These are phyloP conservation scores for Cladophialophora yegresii DNA, from an alignment of 2,329 filamentous ascomycete species.

Conservation along the genomic window DNA sequence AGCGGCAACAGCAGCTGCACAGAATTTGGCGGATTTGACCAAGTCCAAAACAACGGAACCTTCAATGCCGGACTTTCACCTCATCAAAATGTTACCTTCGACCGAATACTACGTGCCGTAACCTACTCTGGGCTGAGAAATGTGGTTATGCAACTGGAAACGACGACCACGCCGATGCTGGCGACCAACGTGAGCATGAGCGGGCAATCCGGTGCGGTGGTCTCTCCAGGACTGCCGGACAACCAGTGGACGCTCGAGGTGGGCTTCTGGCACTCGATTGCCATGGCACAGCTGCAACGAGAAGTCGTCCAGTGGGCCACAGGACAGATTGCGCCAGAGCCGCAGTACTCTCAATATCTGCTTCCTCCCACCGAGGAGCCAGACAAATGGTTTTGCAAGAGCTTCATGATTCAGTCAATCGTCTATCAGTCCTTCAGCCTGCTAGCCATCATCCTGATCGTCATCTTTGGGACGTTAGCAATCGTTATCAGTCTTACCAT, in stretches of 20 bases:
- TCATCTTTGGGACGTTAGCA: slow-evolving; percentile 23
- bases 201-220: neutral
- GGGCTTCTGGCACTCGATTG: neutral
- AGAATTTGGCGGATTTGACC: slow-evolving; percentile 24
- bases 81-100: slow-evolving; percentile 27
- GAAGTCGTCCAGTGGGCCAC: slow-evolving; percentile 28
- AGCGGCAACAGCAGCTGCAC: slow-evolving; percentile 21
- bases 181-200: neutral
- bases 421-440: slow-evolving; percentile 31
- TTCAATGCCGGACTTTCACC: slow-evolving; percentile 24
- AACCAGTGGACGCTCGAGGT: neutral
- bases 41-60: slow-evolving; percentile 23
- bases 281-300: neutral
- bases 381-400: slow-evolving; percentile 32
- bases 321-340: slow-evolving; percentile 25
- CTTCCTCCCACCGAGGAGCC: slow-evolving; percentile 15
- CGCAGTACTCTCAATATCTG: slow-evolving; percentile 10
- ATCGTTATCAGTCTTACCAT: slow-evolving; percentile 20
- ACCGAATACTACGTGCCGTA: slow-evolving; percentile 26
- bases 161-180: neutral
- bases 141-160: neutral
- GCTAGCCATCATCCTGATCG: slow-evolving; percentile 25
- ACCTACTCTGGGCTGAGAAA: neutral
- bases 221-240: neutral
- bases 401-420: slow-evolving; percentile 21